Evolutionary conservation across 495 filamentous ascomycete species (phyloP).

Genomic region (Aspergillus sclerotiicarbonarius): DNA sequence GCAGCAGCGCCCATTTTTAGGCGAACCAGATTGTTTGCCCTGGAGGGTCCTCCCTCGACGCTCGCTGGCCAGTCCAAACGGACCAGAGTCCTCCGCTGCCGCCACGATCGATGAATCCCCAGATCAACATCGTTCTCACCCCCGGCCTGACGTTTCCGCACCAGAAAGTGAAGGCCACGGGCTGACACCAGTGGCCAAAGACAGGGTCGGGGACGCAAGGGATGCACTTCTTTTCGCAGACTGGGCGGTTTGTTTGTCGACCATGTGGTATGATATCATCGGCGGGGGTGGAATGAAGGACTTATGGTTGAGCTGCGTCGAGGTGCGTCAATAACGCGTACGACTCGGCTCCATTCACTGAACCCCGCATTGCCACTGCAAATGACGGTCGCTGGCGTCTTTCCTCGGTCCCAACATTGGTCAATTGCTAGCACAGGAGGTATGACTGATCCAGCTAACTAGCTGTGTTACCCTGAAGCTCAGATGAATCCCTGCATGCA

Average conservation of each 20-base stretch:
- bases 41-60: background rate
- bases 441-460: too few species aligned
- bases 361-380: background rate
- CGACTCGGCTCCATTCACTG: background rate
- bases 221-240: too few species aligned
- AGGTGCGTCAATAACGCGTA: background rate
- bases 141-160: background rate
- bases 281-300: background rate
- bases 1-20: background rate
- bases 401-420: background rate
- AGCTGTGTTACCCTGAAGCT: too few species aligned
- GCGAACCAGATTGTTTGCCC: background rate
- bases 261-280: conserved; percentile 19
- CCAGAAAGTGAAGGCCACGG: background rate
- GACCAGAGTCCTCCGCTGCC: conserved; percentile 17
- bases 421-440: background rate
- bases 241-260: background rate
- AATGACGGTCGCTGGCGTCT: background rate
- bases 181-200: background rate
- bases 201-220: background rate
- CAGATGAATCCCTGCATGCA: too few species aligned
- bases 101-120: background rate
- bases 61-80: background rate
- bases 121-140: background rate
- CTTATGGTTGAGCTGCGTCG: background rate